Conservation (phyloP, 768 basidiomycete species). For the Podaxis sp. region DNA sequence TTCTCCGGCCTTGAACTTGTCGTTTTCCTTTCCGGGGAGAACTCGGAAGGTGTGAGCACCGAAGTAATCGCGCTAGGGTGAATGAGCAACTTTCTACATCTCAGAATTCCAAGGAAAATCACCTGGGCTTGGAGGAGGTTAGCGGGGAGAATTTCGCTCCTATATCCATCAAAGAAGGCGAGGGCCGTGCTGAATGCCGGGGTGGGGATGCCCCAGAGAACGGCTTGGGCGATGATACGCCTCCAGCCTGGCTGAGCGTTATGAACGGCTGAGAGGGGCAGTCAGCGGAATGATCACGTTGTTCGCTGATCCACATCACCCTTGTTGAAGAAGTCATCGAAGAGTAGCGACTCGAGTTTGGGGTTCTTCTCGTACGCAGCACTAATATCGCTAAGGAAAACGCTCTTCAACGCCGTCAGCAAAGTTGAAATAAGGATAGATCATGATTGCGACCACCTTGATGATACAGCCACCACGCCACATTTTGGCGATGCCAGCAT, state of each 20-base stretch:
- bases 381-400: constrained; percentile 93
- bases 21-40: constrained; percentile 87
- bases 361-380: constrained; percentile 83
- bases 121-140: constrained; percentile 94
- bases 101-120: constrained; percentile 12
- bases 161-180: constrained; percentile 98
- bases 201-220: constrained; percentile 96
- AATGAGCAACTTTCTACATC: background rate
- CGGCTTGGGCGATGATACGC: constrained; percentile 92
- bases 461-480: constrained; percentile 99
- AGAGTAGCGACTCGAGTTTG: constrained; percentile 86
- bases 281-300: background rate
- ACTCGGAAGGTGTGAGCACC: constrained; percentile 98
- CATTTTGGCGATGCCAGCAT: constrained; percentile 96
- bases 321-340: constrained; percentile 97
- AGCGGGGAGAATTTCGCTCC: constrained; percentile 91
- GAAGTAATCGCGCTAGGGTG: constrained; percentile 87
- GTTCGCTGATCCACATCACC: constrained; percentile 32
- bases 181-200: constrained; percentile 98
- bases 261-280: constrained; percentile 60
- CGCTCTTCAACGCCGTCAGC: constrained; percentile 43
- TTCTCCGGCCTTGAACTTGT: constrained; percentile 69
- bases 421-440: background rate
- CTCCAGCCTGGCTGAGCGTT: constrained; percentile 98
- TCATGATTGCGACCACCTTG: constrained; percentile 43